Conservation (phyloP, 129 eudicot species). For the Silybum marianum region DNA sequence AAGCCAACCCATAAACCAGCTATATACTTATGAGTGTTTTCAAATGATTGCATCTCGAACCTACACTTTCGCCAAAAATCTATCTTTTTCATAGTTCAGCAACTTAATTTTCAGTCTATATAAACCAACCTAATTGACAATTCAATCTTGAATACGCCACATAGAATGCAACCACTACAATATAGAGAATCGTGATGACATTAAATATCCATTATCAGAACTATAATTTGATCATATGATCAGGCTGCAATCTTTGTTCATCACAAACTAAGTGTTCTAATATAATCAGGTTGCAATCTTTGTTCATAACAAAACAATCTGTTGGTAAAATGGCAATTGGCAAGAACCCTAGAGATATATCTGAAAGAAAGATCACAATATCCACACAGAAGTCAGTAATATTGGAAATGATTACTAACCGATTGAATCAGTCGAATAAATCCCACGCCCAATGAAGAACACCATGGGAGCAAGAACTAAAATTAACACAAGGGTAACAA, state of each 20-base stretch:
- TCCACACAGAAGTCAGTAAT: not conserved
- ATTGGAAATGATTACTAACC: constrained; percentile 35
- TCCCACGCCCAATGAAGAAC: constrained; percentile 56
- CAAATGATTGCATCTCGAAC: not conserved
- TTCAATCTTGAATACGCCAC: not conserved
- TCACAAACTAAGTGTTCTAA: no score
- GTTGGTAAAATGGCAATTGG: not conserved
- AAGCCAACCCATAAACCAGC: not conserved
- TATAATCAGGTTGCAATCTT: not conserved
- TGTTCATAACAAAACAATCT: not conserved
- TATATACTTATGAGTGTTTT: no score
- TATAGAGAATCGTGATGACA: no score
- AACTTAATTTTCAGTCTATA: not conserved
- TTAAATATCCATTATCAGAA: not conserved
- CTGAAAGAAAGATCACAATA: not conserved
- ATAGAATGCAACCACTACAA: not conserved
- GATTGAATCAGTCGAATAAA: constrained; percentile 35
- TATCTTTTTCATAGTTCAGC: not conserved
- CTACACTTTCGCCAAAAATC: not conserved
- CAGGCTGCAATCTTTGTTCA: not conserved
- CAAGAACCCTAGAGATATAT: constrained; percentile 16
- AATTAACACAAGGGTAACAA: constrained; percentile 42
- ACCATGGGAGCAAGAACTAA: constrained; percentile 47
- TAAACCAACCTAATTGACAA: constrained; percentile 15
- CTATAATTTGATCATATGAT: not conserved